Percentiles rank a stretch among this genome's conserved stretches.
Conservation (phyloP, 164 flowering plant species). For the Liquidambar formosana region DNA sequence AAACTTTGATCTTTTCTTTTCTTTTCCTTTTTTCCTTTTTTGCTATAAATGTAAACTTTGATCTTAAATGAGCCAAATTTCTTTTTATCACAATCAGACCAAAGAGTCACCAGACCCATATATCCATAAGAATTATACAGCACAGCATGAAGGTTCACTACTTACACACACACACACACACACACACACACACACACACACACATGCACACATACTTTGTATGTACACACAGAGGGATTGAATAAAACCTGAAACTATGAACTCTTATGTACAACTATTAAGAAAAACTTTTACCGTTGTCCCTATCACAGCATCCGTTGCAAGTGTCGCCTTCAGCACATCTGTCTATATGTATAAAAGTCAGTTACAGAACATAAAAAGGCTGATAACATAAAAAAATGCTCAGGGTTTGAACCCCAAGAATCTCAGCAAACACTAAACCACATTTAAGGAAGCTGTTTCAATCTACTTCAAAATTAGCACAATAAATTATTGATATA, state of each 20-base stretch:
- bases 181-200: no score
- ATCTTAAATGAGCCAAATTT: not conserved
- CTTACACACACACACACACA: no score
- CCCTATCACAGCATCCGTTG: constrained; percentile 92
- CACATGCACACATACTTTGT: no score
- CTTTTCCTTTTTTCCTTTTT: no score
- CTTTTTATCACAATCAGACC: not conserved
- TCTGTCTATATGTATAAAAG: constrained; percentile 50
- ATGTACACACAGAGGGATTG: no score
- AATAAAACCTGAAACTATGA: not conserved
- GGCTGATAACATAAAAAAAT: no score
- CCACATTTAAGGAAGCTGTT: not conserved
- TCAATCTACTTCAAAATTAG: not conserved
- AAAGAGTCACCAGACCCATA: no score
- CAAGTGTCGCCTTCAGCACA: constrained; percentile 91
- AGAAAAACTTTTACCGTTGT: constrained; percentile 41
- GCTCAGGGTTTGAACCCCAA: no score
- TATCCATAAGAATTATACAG: no score
- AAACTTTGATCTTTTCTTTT: not conserved
- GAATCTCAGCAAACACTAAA: no score
- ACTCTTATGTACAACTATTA: not conserved
- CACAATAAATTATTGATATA: not conserved
- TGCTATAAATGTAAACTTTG: not conserved
- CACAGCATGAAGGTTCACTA: no score
- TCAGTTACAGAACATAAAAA: no score